Evolutionary conservation across 2,329 filamentous ascomycete genomes (phyloP).

Genomic region (Ceratocystis alfenasii): DNA sequence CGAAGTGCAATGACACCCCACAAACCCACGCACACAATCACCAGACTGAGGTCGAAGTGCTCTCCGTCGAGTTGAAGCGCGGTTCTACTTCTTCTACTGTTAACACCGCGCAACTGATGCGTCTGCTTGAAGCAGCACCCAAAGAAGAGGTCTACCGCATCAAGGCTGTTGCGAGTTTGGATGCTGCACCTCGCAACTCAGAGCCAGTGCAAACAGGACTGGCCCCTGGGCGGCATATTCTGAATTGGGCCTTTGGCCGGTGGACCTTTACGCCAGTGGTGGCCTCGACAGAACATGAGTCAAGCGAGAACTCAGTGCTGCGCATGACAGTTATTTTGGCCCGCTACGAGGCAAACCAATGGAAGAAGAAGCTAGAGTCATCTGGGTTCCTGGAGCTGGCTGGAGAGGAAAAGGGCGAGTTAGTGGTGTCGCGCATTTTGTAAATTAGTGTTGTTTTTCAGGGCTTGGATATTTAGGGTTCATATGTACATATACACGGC

Average conservation of each 20-base stretch:
- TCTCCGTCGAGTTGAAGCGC: constrained; percentile 60
- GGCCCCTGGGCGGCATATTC: constrained; percentile 55
- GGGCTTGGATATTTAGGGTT: neutral
- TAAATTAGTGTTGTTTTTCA: constrained; percentile 25
- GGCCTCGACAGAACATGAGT: constrained; percentile 39
- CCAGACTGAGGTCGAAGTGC: constrained; percentile 84
- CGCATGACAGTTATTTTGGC: constrained; percentile 67
- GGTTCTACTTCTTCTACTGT: constrained; percentile 30
- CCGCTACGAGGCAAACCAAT: constrained; percentile 60
- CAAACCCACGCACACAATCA: constrained; percentile 40
- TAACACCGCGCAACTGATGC: constrained; percentile 50
- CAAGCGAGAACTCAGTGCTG: constrained; percentile 44
- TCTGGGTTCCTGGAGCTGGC: constrained; percentile 43
- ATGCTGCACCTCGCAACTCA: constrained; percentile 38
- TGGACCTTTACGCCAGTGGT: constrained; percentile 70
- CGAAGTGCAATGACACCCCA: constrained; percentile 31
- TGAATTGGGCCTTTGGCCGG: constrained; percentile 96
- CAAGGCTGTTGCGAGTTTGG: constrained; percentile 53
- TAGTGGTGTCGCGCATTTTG: constrained; percentile 42
- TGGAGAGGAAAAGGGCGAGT: constrained; percentile 34
- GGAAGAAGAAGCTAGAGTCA: constrained; percentile 59
- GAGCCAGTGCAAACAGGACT: constrained; percentile 35
- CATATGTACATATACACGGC: neutral
- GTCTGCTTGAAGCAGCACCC: constrained; percentile 58
- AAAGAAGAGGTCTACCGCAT: constrained; percentile 96